Evolutionary conservation across 2,329 filamentous ascomycete genomes (phyloP).

Genomic region (Fusarium sp.): DNA sequence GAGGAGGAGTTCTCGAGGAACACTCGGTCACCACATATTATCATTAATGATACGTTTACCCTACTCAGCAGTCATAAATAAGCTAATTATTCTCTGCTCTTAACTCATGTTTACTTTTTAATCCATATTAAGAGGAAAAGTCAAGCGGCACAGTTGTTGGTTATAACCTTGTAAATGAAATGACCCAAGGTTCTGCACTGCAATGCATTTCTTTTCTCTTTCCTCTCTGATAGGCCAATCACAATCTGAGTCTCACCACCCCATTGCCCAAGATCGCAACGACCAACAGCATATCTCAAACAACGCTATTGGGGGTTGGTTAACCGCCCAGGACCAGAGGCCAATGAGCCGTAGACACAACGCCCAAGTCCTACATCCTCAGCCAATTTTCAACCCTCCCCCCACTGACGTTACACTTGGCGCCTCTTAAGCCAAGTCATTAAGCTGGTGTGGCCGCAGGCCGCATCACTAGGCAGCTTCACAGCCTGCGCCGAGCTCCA

Average conservation of each 20-base stretch:
- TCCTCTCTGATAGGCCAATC: background rate
- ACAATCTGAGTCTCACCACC: background rate
- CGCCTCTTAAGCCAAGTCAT: background rate
- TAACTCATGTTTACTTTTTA: background rate
- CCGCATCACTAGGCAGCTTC: background rate
- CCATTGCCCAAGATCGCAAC: background rate
- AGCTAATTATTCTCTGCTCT: background rate
- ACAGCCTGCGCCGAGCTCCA: background rate
- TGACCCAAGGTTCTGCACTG: rapidly evolving
- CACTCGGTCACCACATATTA: background rate
- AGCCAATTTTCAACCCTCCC: background rate
- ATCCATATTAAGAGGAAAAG: too few species aligned
- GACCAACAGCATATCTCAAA: background rate
- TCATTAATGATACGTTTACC: constrained; percentile 3
- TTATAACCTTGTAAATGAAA: rapidly evolving
- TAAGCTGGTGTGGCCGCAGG: background rate
- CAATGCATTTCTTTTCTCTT: background rate
- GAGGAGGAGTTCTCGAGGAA: background rate
- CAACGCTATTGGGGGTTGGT: background rate
- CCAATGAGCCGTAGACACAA: background rate
- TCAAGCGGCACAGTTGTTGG: rapidly evolving
- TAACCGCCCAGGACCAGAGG: background rate
- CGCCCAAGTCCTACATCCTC: background rate
- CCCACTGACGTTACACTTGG: background rate
- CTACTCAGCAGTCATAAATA: rapidly evolving